Base-by-base conservation (phyloP, 2,329 filamentous ascomycete genomes). In the Alternaria solani region DNA sequence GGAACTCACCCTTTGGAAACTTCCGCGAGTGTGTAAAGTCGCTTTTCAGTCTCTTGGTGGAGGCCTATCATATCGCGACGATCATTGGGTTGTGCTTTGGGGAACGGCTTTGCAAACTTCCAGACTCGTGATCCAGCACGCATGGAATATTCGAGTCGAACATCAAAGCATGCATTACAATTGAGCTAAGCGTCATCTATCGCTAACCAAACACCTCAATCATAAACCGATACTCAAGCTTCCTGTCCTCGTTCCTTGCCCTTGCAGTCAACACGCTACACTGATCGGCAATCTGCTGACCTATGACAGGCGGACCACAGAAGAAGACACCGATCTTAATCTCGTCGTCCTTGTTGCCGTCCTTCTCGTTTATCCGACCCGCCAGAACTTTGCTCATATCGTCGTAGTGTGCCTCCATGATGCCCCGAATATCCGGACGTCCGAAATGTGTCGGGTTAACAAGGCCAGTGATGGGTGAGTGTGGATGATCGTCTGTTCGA, bases 151-250 rank as follows among this genome's bases (percentile, higher is more conserved):
- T 49, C 2, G 16, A 7, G 16, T n/a, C 8, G 9, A 3, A 49
- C 14, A 26, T n/a, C 12, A 30, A 26, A 4, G 0, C 11, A 8
- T 49, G 12, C 18, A 49, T 49, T 25, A 26, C 32, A 38, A 38
- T 5, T 4, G 26, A n/a, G 3, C 46, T n/a, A 36, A 32, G 20
- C 25, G 36, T 49, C 14, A 4, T 49, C 18, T 11, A 11, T n/a
- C 30, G 3, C 46, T 62, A 84, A 3, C 81, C 83, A 76, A 87
- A 87, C 0, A 87, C 84, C 65, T 87, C 85, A 56, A 85, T 85
- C 80, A 86, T 84, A 54, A 87, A 87, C 54, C 84, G 79, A 70
- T 87, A 87, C 68, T 85, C 78, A 32, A 88, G 79, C 67, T 81
- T 83, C 49, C 80, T 82, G 16, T 81, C 83, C 63, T 86, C 84